Base-by-base conservation (phyloP, 805 yeast species). In the Candida schatavii region DNA sequence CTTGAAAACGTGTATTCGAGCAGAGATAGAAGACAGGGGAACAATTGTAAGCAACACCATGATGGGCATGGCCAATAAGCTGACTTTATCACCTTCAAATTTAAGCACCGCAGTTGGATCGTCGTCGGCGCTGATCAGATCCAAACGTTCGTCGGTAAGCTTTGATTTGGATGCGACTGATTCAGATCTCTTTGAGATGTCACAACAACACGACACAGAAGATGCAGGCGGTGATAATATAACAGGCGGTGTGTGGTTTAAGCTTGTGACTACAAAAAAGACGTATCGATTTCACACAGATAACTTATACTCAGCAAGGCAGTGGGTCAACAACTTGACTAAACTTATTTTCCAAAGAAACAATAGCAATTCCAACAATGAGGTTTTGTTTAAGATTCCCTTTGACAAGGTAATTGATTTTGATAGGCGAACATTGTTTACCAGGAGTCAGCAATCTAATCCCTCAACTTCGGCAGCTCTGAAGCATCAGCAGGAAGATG, bases 341-440 rank as follows among this genome's bases (percentile, higher is more conserved):
- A 88, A 85, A 52, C 83, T 83, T 40, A 80, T 88, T 2, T 91
- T 91, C 62, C 62, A 60, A 40, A 49, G 60, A 15, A 73, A 89
- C 1, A 74, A 84, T 31, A 73, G 85, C 41, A 85, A 87, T 57
- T 69, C 74, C 19, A 83, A 82, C 11, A 83, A 83, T 50, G 82
- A 83, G 45, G 93, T 88, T 11, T 77, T 85, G 17, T 68, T 90
- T 15, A 85, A 85, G 50, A 78, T 91, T 3, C 97, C 97, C 0
- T 54, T 85, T 20, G 75, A 70, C 27, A 84, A 83, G 52, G 66
- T 91, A 11, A 54, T 84, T 6, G 85, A 83, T 52, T 57, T 81
- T 20, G 84, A 79, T 35, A 72, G 77, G 37, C 74, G 76, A 17
- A 57, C 74, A 22, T 74, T 85, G 3, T 67, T 83, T 31, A 82